Conservation (phyloP, 208 protist species). For the Crithidia bombi region DNA sequence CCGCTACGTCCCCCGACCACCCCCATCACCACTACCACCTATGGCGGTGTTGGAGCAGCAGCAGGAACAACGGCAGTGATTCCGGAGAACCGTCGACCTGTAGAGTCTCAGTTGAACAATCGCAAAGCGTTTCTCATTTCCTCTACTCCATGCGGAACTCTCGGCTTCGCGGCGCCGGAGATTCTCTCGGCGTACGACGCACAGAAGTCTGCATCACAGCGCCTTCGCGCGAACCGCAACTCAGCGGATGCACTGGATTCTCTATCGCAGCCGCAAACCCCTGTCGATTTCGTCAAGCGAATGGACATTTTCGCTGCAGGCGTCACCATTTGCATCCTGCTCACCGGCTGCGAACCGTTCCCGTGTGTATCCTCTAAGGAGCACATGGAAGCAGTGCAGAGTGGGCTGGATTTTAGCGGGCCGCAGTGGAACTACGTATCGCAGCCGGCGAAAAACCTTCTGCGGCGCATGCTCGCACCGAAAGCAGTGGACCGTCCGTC, state of each 20-base stretch:
- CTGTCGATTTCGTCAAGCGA: conserved; percentile 47
- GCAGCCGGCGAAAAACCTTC: conserved; percentile 39
- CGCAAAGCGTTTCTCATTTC: conserved; percentile 28
- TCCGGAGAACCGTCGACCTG: not conserved
- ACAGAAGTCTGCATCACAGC: conserved; percentile 22
- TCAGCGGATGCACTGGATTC: conserved; percentile 6
- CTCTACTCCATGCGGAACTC: conserved; percentile 53
- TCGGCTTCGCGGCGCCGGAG: conserved; percentile 63
- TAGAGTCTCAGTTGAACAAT: conserved; percentile 6
- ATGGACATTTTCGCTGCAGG: conserved; percentile 75
- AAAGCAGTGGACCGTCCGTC: conserved; percentile 45
- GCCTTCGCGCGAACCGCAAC: conserved; percentile 8
- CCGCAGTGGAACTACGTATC: conserved; percentile 59
- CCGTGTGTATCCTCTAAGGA: conserved; percentile 41
- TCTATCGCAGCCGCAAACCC: conserved; percentile 29
- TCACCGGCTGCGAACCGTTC: conserved; percentile 67
- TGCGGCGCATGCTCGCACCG: conserved; percentile 49
- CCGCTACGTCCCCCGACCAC: not conserved
- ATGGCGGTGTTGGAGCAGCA: not conserved
- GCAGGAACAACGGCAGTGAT: not conserved
- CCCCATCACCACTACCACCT: not conserved
- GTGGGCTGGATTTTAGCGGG: conserved; percentile 45
- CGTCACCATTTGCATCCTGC: conserved; percentile 57
- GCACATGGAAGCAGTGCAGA: conserved; percentile 48
- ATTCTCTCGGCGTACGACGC: conserved; percentile 53